Conservation (phyloP, 139 green algal species). For the Trebouxia sp. region DNA sequence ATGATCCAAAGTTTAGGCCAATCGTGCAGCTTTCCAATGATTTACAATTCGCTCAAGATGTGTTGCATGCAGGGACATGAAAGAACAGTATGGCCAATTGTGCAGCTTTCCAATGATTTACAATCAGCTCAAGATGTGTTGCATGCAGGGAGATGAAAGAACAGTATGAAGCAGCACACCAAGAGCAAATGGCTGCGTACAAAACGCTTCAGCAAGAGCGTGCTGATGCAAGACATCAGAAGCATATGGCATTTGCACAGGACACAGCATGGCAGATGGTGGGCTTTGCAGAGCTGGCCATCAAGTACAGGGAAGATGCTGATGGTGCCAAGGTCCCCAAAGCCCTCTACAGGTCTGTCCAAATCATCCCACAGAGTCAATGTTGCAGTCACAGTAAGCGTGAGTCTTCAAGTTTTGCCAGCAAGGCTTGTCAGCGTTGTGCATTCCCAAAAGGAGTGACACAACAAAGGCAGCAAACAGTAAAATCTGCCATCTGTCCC, state of each 20-base stretch:
- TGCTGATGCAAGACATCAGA: conserved; percentile 43
- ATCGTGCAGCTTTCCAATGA: no score
- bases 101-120: no score
- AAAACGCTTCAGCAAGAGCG: conserved; percentile 42
- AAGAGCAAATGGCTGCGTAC: conserved; percentile 54
- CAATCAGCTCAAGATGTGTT: no score
- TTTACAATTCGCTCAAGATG: no score
- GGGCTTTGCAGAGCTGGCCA: conserved; percentile 58
- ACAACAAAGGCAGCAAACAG: no score
- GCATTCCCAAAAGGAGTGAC: not conserved
- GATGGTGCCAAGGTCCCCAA: conserved; percentile 27
- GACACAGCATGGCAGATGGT: conserved; percentile 60
- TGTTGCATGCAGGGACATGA: conserved; percentile 28
- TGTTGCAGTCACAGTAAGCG: not conserved
- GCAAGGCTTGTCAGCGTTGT: not conserved
- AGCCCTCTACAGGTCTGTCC: conserved; percentile 19
- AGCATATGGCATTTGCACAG: conserved; percentile 36
- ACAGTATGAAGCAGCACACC: conserved; percentile 42
- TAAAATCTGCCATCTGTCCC: no score
- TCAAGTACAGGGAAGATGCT: conserved; percentile 53
- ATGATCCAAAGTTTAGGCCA: no score
- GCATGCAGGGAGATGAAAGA: conserved; percentile 33
- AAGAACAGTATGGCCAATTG: conserved; percentile 45
- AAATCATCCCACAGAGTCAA: not conserved
- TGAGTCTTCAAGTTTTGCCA: not conserved